These are phyloP conservation scores for Chondrus crispus DNA, from an alignment of 23 red algal genomes.

Conservation along the genomic window DNA sequence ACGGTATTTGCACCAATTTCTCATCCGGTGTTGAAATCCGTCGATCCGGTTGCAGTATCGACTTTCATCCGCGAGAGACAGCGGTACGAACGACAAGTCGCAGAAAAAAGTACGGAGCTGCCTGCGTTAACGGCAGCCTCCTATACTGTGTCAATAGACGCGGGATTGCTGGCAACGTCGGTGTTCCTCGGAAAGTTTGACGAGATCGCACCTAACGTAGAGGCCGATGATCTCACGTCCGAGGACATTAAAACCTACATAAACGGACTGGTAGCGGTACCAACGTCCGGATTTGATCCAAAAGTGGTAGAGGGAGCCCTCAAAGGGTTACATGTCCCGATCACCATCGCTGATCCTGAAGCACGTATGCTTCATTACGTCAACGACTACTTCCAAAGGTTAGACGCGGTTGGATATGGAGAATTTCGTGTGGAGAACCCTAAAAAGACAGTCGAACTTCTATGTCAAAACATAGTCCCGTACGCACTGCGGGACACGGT, in stretches of 20 bases:
- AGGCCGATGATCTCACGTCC: background rate
- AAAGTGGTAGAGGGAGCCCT: background rate
- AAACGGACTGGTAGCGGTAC: background rate
- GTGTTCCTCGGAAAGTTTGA: constrained; percentile 15
- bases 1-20: constrained; percentile 1
- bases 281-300: background rate
- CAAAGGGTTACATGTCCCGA: background rate
- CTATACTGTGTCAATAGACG: background rate
- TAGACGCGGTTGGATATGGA: background rate
- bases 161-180: background rate
- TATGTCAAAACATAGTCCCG: background rate
- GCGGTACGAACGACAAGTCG: background rate
- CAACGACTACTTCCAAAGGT: background rate
- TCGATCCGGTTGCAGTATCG: background rate
- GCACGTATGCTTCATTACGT: background rate
- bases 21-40: background rate
- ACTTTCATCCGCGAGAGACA: background rate
- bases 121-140: background rate
- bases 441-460: background rate
- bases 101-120: background rate
- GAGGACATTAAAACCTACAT: constrained; percentile 15
- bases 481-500: background rate
- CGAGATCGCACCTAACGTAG: background rate
- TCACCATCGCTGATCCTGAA: background rate
- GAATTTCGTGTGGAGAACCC: background rate